Conservation (phyloP, 208 protist genomes). For the Leishmania major region DNA sequence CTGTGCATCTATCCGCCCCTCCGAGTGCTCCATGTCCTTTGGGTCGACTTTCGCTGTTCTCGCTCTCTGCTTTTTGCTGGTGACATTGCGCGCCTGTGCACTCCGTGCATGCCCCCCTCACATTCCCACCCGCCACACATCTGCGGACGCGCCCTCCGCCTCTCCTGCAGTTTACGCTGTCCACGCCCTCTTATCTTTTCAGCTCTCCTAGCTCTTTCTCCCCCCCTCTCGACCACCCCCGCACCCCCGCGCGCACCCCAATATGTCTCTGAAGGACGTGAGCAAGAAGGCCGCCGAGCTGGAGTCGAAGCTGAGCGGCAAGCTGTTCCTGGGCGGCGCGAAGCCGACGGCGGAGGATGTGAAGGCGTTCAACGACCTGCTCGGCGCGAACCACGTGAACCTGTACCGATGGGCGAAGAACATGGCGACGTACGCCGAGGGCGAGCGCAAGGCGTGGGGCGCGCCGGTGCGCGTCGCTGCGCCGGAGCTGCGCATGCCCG, state of each 20-base stretch:
- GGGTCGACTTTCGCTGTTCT: background rate
- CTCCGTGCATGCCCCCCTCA: background rate
- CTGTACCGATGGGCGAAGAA: conserved; percentile 80
- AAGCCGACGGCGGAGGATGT: conserved; percentile 72
- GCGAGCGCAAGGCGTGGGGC: conserved; percentile 56
- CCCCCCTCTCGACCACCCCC: conserved; percentile 6
- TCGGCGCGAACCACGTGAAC: conserved; percentile 50
- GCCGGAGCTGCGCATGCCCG: conserved; percentile 30
- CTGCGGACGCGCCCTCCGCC: background rate
- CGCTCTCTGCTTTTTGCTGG: background rate
- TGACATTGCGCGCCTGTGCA: too few relatives aligned
- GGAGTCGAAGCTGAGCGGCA: conserved; percentile 59
- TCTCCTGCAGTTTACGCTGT: background rate
- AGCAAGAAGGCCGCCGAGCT: conserved; percentile 54
- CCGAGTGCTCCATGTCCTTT: background rate
- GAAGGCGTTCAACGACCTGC: conserved; percentile 73
- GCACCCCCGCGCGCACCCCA: background rate
- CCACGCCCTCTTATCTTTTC: background rate
- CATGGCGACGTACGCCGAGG: conserved; percentile 67
- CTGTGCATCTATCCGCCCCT: background rate
- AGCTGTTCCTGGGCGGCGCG: conserved; percentile 68
- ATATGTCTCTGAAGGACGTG: conserved; percentile 68
- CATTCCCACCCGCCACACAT: background rate
- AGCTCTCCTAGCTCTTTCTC: conserved; percentile 13
- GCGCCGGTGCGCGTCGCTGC: conserved; percentile 57